Conservation (phyloP, 1,139 yeast genomes). For the Zygosaccharomyces pseudobailii region DNA sequence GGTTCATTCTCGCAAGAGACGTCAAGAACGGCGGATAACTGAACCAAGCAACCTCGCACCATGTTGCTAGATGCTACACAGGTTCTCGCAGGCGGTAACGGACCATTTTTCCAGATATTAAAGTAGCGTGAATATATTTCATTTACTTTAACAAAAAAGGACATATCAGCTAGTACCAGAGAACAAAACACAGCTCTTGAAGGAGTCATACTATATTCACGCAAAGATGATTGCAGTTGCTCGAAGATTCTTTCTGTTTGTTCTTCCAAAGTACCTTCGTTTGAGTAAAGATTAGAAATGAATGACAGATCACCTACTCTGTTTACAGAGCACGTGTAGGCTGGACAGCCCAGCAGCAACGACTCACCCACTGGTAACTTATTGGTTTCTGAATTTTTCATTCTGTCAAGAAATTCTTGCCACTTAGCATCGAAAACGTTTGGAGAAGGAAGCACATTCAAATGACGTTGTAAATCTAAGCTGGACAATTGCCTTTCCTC, state of each 20-base stretch:
- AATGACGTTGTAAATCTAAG: constrained; percentile 19
- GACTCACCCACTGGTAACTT: not conserved
- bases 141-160: constrained; percentile 57
- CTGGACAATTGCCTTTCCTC: constrained; percentile 35
- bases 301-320: constrained; percentile 38
- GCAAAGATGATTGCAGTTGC: constrained; percentile 38
- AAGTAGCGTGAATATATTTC: constrained; percentile 53
- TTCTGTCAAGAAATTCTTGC: constrained; percentile 33
- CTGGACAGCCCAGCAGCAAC: not conserved
- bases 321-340: constrained; percentile 11
- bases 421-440: constrained; percentile 49
- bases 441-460: constrained; percentile 40
- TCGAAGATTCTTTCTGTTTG: constrained; percentile 49
- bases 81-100: constrained; percentile 82
- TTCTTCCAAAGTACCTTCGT: constrained; percentile 36
- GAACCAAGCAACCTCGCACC: constrained; percentile 36
- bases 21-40: constrained; percentile 55
- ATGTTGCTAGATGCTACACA: constrained; percentile 65
- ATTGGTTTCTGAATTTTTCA: not conserved
- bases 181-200: constrained; percentile 48
- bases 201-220: constrained; percentile 27
- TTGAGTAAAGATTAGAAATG: constrained; percentile 47
- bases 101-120: constrained; percentile 33
- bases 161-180: constrained; percentile 61
- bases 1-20: constrained; percentile 1